Base-by-base conservation (phyloP, 345 rosid genomes). In the Brassica nigra region DNA sequence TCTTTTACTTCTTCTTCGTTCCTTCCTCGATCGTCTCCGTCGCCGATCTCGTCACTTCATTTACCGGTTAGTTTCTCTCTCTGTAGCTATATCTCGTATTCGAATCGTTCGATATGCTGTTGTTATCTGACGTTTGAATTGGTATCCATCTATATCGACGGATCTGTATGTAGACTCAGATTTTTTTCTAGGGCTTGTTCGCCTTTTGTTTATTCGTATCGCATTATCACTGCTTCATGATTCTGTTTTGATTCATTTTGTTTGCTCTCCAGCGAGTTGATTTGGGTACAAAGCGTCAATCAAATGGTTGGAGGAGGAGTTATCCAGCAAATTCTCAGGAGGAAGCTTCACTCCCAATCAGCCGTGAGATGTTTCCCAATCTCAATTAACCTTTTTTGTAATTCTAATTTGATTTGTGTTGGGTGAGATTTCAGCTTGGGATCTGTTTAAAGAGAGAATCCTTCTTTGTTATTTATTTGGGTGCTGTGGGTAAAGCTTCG, bases 291-390 rank as follows among this genome's bases (percentile, higher is more conserved):
- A 47, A 68, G 71, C 70, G 76, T 64, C 79, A 15, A 23, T 79
- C 76, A 85, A 84, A 95, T 95, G 99, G 94, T 86, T 88, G 97
- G 97, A 84, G 95, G 92, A 78, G 97, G 95, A 76, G 73, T 92
- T 61, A 91, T 95, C 87, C 93, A 84, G 84, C 99, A 88, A 86
- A 94, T 92, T 79, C 86, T 95, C 74, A 87, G 92, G 86, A 88
- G 91, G 85, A 91, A 90, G 78, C 88, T 91, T 81, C 94, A 86
- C 76, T 85, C 88, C 73, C 88, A 88, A 59, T 82, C 89, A 44
- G 54, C 86, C 74, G 97, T 95, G 86, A 89, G 87, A 73, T 14
- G 66, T 39, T 30, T 71, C 12, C 57, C 63, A 29, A 3, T 37
- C 67, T 33, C 49, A 30, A 7, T 33, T 58, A n/a, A 5, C 31